Conservation (phyloP, 805 yeast genomes). For the Ogataea henricii region DNA sequence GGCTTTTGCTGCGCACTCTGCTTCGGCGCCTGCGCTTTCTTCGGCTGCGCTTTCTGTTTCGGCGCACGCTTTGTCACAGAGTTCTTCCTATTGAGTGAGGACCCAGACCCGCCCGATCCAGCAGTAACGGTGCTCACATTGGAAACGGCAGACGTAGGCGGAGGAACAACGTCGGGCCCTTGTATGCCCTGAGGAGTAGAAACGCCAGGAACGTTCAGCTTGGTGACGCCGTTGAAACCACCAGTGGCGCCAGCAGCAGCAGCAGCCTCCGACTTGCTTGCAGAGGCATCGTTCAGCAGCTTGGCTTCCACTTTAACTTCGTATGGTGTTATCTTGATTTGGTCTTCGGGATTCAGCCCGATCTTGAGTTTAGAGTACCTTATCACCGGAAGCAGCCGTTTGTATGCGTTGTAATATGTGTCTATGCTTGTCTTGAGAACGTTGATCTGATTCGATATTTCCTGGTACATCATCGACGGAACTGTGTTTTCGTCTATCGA, state of each 20-base stretch:
- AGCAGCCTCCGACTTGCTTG: slow-evolving; percentile 9
- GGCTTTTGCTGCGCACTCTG: slow-evolving; percentile 4
- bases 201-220: not conserved
- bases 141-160: not conserved
- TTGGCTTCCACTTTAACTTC: slow-evolving; percentile 29
- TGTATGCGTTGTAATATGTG: slow-evolving; percentile 46
- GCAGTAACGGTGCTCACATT: slow-evolving; percentile 2
- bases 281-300: slow-evolving; percentile 14
- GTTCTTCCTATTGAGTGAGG: slow-evolving; percentile 2
- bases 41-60: slow-evolving; percentile 1
- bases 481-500: slow-evolving; percentile 46
- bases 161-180: not conserved
- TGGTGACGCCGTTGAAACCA: not conserved
- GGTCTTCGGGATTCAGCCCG: slow-evolving; percentile 51
- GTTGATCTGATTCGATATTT: slow-evolving; percentile 39
- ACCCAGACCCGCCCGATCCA: not conserved
- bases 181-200: not conserved
- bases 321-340: slow-evolving; percentile 32
- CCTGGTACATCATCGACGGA: slow-evolving; percentile 43
- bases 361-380: slow-evolving; percentile 51
- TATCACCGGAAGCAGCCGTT: slow-evolving; percentile 49
- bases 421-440: slow-evolving; percentile 41
- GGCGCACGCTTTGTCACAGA: slow-evolving; percentile 5
- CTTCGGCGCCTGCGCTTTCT: slow-evolving; percentile 5
- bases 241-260: not conserved